phyloP scores from a whole-genome alignment of 2,329 filamentous ascomycete genomes.

The Didymella keratinophila region DNA sequence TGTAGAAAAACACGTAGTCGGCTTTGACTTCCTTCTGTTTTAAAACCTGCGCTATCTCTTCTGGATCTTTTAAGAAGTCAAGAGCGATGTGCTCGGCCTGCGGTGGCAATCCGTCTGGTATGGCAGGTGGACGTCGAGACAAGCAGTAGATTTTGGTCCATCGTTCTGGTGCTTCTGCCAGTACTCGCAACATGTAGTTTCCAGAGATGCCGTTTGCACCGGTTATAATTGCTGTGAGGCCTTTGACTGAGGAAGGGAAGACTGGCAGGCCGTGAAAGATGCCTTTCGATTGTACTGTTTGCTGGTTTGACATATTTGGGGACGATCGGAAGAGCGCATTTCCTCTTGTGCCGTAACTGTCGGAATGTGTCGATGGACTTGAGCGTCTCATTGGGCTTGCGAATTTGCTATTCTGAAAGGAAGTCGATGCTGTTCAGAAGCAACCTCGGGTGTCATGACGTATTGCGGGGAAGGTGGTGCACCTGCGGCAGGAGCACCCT shows the following conservation, averaged over 20 bases:
- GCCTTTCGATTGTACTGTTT: conserved; percentile 44
- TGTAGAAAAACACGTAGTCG: conserved; percentile 63
- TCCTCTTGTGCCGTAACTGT: too few species aligned
- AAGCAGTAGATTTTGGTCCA: conserved; percentile 63
- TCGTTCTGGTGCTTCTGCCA: conserved; percentile 56
- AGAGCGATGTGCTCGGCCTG: conserved; percentile 55
- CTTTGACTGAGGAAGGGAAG: conserved; percentile 53
- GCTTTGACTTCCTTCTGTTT: conserved; percentile 46
- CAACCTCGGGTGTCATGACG: conserved; percentile 28
- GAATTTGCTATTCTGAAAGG: not conserved
- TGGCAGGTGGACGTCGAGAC: conserved; percentile 56
- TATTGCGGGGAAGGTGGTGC: conserved; percentile 26
- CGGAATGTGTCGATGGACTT: too few species aligned
- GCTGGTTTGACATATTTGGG: conserved; percentile 30
- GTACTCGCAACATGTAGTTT: conserved; percentile 59
- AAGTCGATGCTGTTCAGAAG: not conserved
- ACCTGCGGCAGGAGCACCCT: not conserved
- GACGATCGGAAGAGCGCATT: too few species aligned
- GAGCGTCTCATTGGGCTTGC: too few species aligned
- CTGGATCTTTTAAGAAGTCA: conserved; percentile 51
- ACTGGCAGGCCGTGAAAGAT: conserved; percentile 62
- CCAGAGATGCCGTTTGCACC: conserved; percentile 65
- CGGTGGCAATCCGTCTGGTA: conserved; percentile 42
- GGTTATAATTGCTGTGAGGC: conserved; percentile 61
- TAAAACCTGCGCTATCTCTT: conserved; percentile 49